phyloP scores from a whole-genome alignment of 192 early-diverging fungal species.

The Coemansia sp. region DNA sequence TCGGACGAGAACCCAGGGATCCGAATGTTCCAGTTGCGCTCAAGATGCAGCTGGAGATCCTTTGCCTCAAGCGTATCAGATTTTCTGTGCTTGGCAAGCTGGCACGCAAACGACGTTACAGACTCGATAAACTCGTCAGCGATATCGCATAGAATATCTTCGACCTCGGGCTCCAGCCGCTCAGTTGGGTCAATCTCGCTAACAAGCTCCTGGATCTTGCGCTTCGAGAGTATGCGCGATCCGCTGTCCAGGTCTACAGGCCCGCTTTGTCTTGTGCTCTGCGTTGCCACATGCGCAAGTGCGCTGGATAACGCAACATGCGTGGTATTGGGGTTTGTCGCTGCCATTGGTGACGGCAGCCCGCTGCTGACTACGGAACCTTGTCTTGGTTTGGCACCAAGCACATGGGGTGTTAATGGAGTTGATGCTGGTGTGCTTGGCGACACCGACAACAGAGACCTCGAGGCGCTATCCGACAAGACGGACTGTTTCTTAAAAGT shows the following conservation, averaged over 20 bases:
- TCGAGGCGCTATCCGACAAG: neutral
- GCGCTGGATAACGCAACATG: slow-evolving; percentile 46
- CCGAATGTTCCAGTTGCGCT: slow-evolving; percentile 88
- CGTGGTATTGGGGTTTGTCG: slow-evolving; percentile 29
- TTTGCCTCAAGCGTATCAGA: slow-evolving; percentile 78
- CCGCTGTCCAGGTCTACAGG: slow-evolving; percentile 40
- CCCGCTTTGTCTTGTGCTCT: slow-evolving; percentile 45
- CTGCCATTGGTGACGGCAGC: slow-evolving; percentile 8
- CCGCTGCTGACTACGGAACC: slow-evolving; percentile 14
- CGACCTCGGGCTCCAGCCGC: slow-evolving; percentile 78
- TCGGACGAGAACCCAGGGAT: slow-evolving; percentile 87
- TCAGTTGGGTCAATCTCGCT: slow-evolving; percentile 79
- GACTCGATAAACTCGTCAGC: slow-evolving; percentile 88
- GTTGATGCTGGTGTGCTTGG: slow-evolving; percentile 21
- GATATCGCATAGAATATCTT: slow-evolving; percentile 81
- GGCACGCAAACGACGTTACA: slow-evolving; percentile 78
- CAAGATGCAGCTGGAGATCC: slow-evolving; percentile 84
- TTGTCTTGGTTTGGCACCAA: slow-evolving; percentile 16
- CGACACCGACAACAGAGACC: slow-evolving; percentile 6
- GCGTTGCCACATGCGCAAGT: slow-evolving; percentile 48
- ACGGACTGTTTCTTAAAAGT: slow-evolving; percentile 1
- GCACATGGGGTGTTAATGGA: slow-evolving; percentile 30
- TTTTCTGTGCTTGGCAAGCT: slow-evolving; percentile 80
- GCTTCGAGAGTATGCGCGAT: slow-evolving; percentile 65
- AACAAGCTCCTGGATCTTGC: slow-evolving; percentile 85